Evolutionary conservation across 306 rosid genomes (phyloP), one percentile per base, ranked within the genome.

Genomic region (Acmispon strigosus): DNA sequence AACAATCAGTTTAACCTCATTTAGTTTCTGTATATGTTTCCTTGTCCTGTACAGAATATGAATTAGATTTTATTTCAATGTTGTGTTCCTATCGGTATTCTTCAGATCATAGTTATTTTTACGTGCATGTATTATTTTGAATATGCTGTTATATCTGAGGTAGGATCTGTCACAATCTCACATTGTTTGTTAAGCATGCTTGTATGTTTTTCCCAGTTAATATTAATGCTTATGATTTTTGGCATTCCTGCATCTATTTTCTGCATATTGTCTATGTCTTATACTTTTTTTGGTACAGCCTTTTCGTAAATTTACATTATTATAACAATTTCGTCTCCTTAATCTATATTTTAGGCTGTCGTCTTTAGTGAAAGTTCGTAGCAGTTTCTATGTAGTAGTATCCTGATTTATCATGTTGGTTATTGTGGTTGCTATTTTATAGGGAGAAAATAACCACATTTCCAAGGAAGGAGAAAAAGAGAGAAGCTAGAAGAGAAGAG

Each of bases 401-500:
- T 27, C 64, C 48, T 65, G 50, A 49, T 67, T 66, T 27, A 20
- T 76, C 52, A 58, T 64, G 41, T 71, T 27, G 44, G 15, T 62
- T 29, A 50, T 2, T 22, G 24, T 22, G 54, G 47, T 47, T 29
- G 37, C 14, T 60, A 32, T 27, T 72, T 34, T 48, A 47, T 80
- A 93, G 97, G 86, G 97, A 93, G 88, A 90, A 88, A 76, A 85
- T 88, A 79, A 80, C 86, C n/a, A n/a, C n/a, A n/a, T n/a, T n/a
- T n/a, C n/a, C n/a, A n/a, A n/a, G n/a, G n/a, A n/a, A n/a, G n/a
- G n/a, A n/a, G n/a, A n/a, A n/a, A n/a, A n/a, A n/a, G n/a, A n/a
- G n/a, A n/a, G n/a, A n/a, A 69, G 70, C 85, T 77, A 86, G 96
- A 84, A 90, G 97, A 83, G 86, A 90, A 74, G 90, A 84, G 72